Base-by-base conservation (phyloP, 1,284 basidiomycete species). In the Tremellales sp. region DNA sequence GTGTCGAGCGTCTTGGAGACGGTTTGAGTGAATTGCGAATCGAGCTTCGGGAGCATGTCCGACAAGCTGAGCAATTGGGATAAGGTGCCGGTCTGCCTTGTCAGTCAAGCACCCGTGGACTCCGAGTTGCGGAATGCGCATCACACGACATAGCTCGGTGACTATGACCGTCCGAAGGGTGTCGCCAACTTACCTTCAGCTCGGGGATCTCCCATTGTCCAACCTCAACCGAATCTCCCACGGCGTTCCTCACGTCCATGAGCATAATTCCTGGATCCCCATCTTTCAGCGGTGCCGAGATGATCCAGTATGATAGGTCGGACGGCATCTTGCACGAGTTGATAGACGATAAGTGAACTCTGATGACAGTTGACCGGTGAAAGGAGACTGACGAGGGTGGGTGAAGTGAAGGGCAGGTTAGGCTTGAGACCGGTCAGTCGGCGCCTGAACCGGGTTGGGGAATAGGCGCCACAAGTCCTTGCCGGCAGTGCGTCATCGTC, bases 1-100 rank as follows among this genome's bases (percentile, higher is more conserved):
- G 91, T 93, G 67, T 98, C 96, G 52, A 97, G 89, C 22, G 87
- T 86, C 80, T 97, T 97, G 54, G 87, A 87, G 52, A 94, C 86
- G 11, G 85, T 84, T 21, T 82, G 77, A 3, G 89, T 97, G 77
- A 96, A 92, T 76, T 82, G 82, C n/a, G 81, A 70, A 62, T 98
- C 96, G 55, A 87, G 83, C 76, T 97, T 97, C 13, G 92, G 89
- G 40, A 98, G 80, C 46, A 88, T 84, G 67, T 98, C 96, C 15
- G 91, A 94, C 43, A 98, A 81, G 3, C 83, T 80, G 57, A 99
- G 84, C 51, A 99, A 83, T 24, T 83, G 81, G 56, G 94, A 93
- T 23, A 99, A 82, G 0, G 94, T 98, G 48, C 94, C 94, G 52
- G 92, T 90, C 91, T 97, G 75, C 19, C 59, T 36, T 37, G 10